Evolutionary conservation across 106 monocot species (phyloP).

Genomic region (Xerophyta viscosa): DNA sequence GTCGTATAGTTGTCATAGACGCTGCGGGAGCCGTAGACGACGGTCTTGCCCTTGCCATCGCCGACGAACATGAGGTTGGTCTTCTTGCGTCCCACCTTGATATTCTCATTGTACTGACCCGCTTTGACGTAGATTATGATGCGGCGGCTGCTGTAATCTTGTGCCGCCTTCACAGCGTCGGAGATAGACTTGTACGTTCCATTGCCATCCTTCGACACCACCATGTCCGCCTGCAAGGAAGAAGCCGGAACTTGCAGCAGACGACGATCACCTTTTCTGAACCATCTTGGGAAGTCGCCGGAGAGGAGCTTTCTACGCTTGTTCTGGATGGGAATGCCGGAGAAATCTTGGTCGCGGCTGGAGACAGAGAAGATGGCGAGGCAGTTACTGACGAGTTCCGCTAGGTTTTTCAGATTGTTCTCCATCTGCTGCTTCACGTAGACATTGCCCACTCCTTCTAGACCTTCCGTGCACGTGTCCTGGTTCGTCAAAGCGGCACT

Average conservation of each 20-base stretch:
- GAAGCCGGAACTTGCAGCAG: conserved; percentile 51
- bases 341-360: conserved; percentile 42
- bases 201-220: conserved; percentile 72
- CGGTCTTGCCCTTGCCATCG: conserved; percentile 40
- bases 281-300: conserved; percentile 54
- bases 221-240: conserved; percentile 41
- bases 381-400: conserved; percentile 65
- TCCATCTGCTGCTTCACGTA: conserved; percentile 53
- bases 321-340: conserved; percentile 74
- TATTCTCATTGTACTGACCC: conserved; percentile 74
- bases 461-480: conserved; percentile 79
- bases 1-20: conserved; percentile 42
- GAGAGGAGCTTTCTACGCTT: conserved; percentile 17
- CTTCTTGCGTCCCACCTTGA: conserved; percentile 52
- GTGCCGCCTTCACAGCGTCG: conserved; percentile 70
- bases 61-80: conserved; percentile 66
- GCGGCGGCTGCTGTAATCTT: conserved; percentile 52
- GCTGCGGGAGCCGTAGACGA: conserved; percentile 30
- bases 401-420: conserved; percentile 37
- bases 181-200: conserved; percentile 60
- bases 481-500: conserved; percentile 89
- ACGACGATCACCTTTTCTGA: conserved; percentile 37
- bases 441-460: conserved; percentile 30
- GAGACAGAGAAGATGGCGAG: conserved; percentile 70
- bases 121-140: conserved; percentile 78